phyloP scores from a whole-genome alignment of 2,329 filamentous ascomycete species.

The Trichoderma sp. region DNA sequence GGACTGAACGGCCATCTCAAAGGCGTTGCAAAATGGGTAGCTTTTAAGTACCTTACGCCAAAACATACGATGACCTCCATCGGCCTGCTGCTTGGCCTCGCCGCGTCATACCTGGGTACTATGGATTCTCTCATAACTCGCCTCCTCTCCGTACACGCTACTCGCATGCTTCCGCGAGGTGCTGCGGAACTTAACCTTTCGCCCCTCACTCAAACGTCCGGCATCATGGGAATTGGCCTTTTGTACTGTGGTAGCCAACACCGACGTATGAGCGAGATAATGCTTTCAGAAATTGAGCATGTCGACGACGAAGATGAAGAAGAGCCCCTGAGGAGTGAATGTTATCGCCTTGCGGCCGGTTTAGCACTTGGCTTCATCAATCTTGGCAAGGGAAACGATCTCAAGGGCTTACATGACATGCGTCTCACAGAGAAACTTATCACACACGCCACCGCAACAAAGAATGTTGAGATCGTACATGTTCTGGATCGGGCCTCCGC shows the following conservation, averaged over 20 bases:
- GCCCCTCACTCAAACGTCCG: constrained; percentile 88
- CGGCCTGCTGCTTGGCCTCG: constrained; percentile 85
- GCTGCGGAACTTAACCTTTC: constrained; percentile 94
- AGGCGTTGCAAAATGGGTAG: constrained; percentile 93
- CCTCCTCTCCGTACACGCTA: constrained; percentile 91
- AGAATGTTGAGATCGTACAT: constrained; percentile 89
- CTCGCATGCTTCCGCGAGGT: constrained; percentile 85
- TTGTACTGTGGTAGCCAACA: constrained; percentile 95
- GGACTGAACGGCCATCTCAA: constrained; percentile 95
- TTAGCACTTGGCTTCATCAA: constrained; percentile 95
- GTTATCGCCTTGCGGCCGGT: constrained; percentile 91
- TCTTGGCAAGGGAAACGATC: constrained; percentile 81
- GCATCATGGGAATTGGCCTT: constrained; percentile 93
- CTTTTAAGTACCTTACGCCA: constrained; percentile 97
- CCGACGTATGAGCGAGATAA: constrained; percentile 96
- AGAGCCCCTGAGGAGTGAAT: constrained; percentile 84
- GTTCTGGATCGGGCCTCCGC: constrained; percentile 90
- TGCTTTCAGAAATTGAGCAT: constrained; percentile 95
- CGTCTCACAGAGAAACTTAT: constrained; percentile 84
- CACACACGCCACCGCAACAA: constrained; percentile 79
- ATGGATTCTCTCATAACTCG: constrained; percentile 97
- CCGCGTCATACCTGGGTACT: constrained; percentile 90
- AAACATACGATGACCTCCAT: constrained; percentile 99
- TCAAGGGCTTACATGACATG: constrained; percentile 92
- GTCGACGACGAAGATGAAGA: constrained; percentile 78